phyloP scores from a whole-genome alignment of 305 asterid species.

The Ilex paraguariensis region DNA sequence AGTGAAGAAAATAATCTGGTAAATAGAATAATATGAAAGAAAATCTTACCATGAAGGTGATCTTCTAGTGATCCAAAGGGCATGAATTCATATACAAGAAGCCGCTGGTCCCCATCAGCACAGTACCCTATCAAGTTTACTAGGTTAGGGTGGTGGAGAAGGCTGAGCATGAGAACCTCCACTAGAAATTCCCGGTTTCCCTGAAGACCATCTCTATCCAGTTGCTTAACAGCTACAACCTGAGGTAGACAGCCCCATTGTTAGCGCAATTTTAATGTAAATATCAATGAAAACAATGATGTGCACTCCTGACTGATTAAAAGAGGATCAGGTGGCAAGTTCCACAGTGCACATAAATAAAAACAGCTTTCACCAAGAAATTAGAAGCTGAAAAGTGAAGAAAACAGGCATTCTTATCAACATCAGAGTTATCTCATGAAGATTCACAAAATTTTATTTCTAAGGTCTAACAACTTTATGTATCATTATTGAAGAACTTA shows the following conservation, averaged over 20 bases:
- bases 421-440: too few relatives aligned
- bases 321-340: too few relatives aligned
- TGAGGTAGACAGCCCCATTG: slow-evolving; percentile 7
- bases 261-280: not conserved
- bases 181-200: slow-evolving; percentile 96
- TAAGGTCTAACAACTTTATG: too few relatives aligned
- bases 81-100: slow-evolving; percentile 95
- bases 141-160: slow-evolving; percentile 89
- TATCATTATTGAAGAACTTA: too few relatives aligned
- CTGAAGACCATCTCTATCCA: slow-evolving; percentile 98
- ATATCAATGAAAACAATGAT: too few relatives aligned
- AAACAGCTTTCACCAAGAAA: too few relatives aligned
- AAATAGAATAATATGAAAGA: not conserved
- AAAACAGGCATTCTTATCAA: too few relatives aligned
- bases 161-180: slow-evolving; percentile 98
- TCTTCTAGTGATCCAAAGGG: slow-evolving; percentile 93
- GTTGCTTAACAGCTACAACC: slow-evolving; percentile 94
- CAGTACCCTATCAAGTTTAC: slow-evolving; percentile 91
- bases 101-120: slow-evolving; percentile 99
- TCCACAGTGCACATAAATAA: too few relatives aligned
- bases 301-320: too few relatives aligned
- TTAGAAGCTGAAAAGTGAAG: too few relatives aligned
- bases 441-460: too few relatives aligned
- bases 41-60: slow-evolving; percentile 80
- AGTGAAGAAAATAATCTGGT: too few relatives aligned